phyloP scores from a whole-genome alignment of 164 flowering plant species.

The Kingdonia uniflora region DNA sequence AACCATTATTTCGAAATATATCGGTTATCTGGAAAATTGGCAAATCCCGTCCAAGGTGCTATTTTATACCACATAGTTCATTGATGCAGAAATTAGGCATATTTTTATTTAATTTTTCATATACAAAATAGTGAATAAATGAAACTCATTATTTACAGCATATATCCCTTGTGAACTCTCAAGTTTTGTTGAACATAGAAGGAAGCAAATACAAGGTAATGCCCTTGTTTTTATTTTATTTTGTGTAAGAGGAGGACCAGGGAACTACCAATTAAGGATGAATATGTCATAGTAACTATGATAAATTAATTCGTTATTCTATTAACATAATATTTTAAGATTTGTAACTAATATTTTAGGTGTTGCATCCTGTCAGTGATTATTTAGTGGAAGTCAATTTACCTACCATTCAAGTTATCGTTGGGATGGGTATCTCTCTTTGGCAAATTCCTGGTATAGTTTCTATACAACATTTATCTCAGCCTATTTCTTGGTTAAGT shows the following conservation, averaged over 20 bases:
- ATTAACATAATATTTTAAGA: no score
- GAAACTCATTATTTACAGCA: slow-evolving; percentile 47
- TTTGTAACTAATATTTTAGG: no score
- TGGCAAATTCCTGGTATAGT: no score
- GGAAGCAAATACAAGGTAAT: slow-evolving; percentile 95
- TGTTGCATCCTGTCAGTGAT: no score
- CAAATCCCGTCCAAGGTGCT: slow-evolving; percentile 99
- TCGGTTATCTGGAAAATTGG: slow-evolving; percentile 98
- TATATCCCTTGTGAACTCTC: slow-evolving; percentile 85
- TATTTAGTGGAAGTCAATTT: no score
- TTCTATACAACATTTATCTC: no score
- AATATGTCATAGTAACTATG: slow-evolving; percentile 78
- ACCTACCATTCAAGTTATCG: no score
- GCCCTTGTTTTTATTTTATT: slow-evolving; percentile 26
- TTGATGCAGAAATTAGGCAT: not conserved
- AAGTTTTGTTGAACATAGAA: slow-evolving; percentile 90
- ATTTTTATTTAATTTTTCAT: slow-evolving; percentile 1
- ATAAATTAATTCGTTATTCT: no score
- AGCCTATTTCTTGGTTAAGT: no score
- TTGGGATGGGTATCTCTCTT: no score
- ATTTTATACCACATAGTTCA: not conserved
- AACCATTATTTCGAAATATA: slow-evolving; percentile 89
- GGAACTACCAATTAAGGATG: slow-evolving; percentile 83
- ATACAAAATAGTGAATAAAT: slow-evolving; percentile 2
- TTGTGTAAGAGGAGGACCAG: slow-evolving; percentile 89